These are phyloP conservation scores for Collybiopsis luxurians DNA, from an alignment of 768 basidiomycete genomes.

Conservation along the genomic window DNA sequence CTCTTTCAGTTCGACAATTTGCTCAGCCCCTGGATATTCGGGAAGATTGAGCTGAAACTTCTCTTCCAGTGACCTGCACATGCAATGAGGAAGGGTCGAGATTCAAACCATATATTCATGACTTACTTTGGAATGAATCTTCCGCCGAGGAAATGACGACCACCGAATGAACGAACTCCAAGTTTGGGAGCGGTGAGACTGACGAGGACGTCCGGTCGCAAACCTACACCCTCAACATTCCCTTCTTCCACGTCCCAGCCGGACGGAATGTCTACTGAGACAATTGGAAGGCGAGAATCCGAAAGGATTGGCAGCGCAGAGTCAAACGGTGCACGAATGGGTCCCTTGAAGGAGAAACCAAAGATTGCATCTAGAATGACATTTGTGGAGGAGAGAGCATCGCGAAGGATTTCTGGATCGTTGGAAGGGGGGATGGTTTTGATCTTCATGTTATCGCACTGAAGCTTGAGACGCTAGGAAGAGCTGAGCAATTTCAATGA, in stretches of 20 bases:
- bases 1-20: constrained; percentile 74
- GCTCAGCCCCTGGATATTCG: constrained; percentile 71
- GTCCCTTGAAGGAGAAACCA: constrained; percentile 95
- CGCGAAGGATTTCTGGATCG: constrained; percentile 42
- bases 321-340: constrained; percentile 88
- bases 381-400: constrained; percentile 59
- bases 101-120: background rate
- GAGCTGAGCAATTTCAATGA: background rate
- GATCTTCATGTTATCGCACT: constrained; percentile 89
- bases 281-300: constrained; percentile 69
- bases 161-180: constrained; percentile 74
- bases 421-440: constrained; percentile 56
- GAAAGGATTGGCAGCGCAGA: constrained; percentile 64
- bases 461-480: constrained; percentile 72
- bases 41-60: constrained; percentile 82
- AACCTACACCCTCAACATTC: constrained; percentile 47
- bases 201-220: constrained; percentile 78
- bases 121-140: constrained; percentile 87
- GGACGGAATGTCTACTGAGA: constrained; percentile 94
- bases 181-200: constrained; percentile 94
- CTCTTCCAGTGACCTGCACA: constrained; percentile 60
- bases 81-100: constrained; percentile 1
- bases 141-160: constrained; percentile 91
- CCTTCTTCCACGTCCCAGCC: constrained; percentile 96
- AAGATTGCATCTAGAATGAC: constrained; percentile 95